These are phyloP conservation scores for Puccinia coronata DNA, from an alignment of 1,284 basidiomycete genomes.

Conservation along the genomic window DNA sequence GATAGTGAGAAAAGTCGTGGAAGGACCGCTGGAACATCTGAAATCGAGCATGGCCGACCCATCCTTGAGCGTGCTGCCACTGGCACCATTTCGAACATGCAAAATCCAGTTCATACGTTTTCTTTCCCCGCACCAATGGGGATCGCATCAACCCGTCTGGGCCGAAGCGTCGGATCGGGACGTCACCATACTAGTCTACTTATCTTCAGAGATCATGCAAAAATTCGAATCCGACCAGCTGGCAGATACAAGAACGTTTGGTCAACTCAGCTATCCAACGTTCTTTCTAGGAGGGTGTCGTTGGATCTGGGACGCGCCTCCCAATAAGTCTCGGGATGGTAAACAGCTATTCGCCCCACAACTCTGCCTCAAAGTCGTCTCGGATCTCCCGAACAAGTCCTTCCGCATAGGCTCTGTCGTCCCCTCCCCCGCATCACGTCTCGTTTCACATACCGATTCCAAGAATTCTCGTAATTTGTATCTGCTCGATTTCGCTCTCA, in stretches of 20 bases:
- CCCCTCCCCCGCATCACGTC: neutral
- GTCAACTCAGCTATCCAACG: constrained; percentile 20
- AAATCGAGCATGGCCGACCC: neutral
- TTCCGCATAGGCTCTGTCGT: constrained; percentile 17
- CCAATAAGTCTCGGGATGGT: neutral
- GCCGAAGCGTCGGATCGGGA: constrained; percentile 32
- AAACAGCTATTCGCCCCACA: neutral
- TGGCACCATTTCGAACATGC: constrained; percentile 12
- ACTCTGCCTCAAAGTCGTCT: constrained; percentile 39
- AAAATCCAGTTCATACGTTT: constrained; percentile 40
- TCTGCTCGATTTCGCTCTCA: neutral
- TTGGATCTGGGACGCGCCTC: constrained; percentile 29
- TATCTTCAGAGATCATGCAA: constrained; percentile 12
- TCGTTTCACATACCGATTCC: neutral
- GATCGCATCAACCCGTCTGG: constrained; percentile 21
- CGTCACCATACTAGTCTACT: constrained; percentile 16
- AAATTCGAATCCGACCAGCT: constrained; percentile 29
- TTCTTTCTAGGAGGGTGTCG: constrained; percentile 36
- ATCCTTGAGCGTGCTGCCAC: neutral
- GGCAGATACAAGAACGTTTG: constrained; percentile 22
- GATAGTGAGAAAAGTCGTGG: constrained; percentile 26
- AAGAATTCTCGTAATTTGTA: neutral
- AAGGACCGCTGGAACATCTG: constrained; percentile 20
- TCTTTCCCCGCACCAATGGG: constrained; percentile 22
- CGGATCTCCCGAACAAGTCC: constrained; percentile 25